Evolutionary conservation across 441 rosid genomes (phyloP).

Genomic region (Arabidopsis hybrid): DNA sequence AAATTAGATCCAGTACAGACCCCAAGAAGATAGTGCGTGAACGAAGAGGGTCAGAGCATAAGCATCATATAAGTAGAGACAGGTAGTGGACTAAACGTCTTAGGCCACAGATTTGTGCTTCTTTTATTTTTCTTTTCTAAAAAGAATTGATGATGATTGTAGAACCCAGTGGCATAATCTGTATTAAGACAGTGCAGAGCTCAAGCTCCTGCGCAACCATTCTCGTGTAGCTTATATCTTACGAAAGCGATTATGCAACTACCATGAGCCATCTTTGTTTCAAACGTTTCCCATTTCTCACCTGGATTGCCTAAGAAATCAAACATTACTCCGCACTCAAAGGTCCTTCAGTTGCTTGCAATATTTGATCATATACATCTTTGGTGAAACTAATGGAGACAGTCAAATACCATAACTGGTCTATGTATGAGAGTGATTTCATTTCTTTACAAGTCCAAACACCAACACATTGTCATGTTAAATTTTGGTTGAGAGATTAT

Average conservation of each 20-base stretch:
- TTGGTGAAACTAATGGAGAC: too few relatives aligned
- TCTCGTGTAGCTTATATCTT: conserved; percentile 11
- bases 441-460: conserved; percentile 7
- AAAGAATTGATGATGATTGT: conserved; percentile 39
- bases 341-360: neutral
- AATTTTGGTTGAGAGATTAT: conserved; percentile 15
- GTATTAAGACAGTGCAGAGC: conserved; percentile 39
- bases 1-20: conserved; percentile 43
- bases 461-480: neutral
- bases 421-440: too few relatives aligned
- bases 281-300: neutral
- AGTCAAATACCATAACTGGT: too few relatives aligned
- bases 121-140: neutral
- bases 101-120: conserved; percentile 36
- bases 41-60: conserved; percentile 56
- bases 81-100: conserved; percentile 46
- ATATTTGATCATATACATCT: conserved; percentile 25
- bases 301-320: neutral
- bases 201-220: conserved; percentile 41
- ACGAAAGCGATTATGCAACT: conserved; percentile 26
- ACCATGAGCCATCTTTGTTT: conserved; percentile 13
- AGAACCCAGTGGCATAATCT: conserved; percentile 32
- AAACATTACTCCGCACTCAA: neutral
- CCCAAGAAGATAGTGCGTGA: conserved; percentile 34
- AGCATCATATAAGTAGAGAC: conserved; percentile 57